Evolutionary conservation across 495 filamentous ascomycete genomes (phyloP).

Genomic region (Parmelia sp.): DNA sequence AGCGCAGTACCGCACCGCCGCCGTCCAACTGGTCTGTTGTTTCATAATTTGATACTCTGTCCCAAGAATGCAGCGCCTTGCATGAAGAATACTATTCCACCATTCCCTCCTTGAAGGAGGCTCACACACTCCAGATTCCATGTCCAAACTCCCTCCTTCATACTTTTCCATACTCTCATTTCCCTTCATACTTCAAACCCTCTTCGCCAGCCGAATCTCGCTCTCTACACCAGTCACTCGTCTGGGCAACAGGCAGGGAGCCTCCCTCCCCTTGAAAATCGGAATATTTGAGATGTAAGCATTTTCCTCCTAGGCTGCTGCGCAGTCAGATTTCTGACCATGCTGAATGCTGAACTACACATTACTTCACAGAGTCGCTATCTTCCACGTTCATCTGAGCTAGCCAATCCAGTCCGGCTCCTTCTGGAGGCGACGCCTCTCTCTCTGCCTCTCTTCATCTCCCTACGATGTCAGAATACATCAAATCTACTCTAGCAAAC

Average conservation of each 20-base stretch:
- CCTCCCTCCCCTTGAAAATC: background rate
- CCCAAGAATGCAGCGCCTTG: too few relatives aligned
- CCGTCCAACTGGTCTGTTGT: too few relatives aligned
- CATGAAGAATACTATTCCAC: too few relatives aligned
- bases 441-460: background rate
- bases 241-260: background rate
- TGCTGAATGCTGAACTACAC: background rate
- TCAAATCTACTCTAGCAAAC: constrained; percentile 8
- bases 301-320: background rate
- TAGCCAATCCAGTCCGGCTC: background rate
- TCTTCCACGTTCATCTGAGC: background rate
- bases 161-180: background rate
- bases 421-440: background rate
- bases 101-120: too few relatives aligned
- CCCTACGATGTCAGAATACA: constrained; percentile 9
- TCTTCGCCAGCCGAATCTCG: background rate
- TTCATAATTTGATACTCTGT: too few relatives aligned
- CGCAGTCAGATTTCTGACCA: background rate
- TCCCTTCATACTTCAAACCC: background rate
- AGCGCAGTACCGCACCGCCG: too few relatives aligned
- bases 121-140: background rate
- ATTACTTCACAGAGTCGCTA: too few relatives aligned
- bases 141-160: background rate
- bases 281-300: background rate
- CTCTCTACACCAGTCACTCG: background rate